Evolutionary conservation across 2,329 filamentous ascomycete genomes (phyloP).

Genomic region (Cladosporium phlei): DNA sequence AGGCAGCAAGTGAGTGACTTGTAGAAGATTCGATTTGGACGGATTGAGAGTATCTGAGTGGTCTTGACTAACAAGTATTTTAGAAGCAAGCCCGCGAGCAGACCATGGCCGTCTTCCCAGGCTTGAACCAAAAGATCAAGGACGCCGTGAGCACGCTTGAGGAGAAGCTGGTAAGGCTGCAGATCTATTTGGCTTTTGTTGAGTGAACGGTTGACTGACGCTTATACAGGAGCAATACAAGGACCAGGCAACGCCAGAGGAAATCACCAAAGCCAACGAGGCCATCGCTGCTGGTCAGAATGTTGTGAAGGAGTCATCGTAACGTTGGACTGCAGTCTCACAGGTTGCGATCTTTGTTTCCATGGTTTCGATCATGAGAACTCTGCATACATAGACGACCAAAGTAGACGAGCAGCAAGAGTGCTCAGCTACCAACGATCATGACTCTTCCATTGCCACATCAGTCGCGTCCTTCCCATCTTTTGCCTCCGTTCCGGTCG

Average conservation of each 20-base stretch:
- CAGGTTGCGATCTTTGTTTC: too few species aligned
- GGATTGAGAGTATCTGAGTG: too few species aligned
- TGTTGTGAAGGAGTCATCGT: conserved; percentile 35
- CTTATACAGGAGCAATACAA: conserved; percentile 37
- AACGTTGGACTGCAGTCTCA: too few species aligned
- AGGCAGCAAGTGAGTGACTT: conserved; percentile 71
- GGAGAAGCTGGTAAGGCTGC: conserved; percentile 65
- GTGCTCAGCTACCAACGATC: too few species aligned
- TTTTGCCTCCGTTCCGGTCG: conserved; percentile 18
- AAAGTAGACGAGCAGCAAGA: too few species aligned
- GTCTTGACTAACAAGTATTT: neutral
- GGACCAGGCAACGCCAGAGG: conserved; percentile 37
- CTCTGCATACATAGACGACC: too few species aligned
- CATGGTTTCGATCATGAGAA: too few species aligned
- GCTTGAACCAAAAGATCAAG: conserved; percentile 64
- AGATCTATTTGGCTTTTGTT: neutral
- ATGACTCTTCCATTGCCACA: conserved; percentile 18
- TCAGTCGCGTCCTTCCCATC: too few species aligned
- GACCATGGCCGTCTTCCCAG: conserved; percentile 76
- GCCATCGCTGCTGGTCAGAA: conserved; percentile 38
- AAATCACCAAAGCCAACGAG: conserved; percentile 44
- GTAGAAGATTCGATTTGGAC: too few species aligned
- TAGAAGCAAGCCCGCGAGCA: conserved; percentile 79
- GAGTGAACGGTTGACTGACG: neutral
- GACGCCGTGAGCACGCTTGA: conserved; percentile 70